Evolutionary conservation across 305 asterid genomes (phyloP).

Genomic region (Solanum chacoense): DNA sequence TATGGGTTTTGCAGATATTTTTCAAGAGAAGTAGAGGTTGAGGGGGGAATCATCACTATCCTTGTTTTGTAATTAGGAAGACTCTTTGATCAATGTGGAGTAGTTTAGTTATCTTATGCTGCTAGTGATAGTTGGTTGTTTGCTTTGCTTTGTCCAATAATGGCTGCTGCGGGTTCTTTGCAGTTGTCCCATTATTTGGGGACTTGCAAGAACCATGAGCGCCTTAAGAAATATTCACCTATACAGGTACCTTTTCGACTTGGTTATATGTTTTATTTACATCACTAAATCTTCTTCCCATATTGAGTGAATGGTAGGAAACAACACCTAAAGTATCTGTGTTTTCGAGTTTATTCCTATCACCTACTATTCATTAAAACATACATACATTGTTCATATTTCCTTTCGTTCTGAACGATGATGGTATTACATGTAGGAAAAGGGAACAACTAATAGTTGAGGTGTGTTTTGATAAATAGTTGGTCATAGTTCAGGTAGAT

Average conservation of each 20-base stretch:
- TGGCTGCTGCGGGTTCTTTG: slow-evolving; percentile 60
- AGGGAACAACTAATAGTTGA: not conserved
- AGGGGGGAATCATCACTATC: not conserved
- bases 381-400: not conserved
- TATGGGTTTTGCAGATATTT: not conserved
- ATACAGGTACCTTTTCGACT: slow-evolving; percentile 5
- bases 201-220: slow-evolving; percentile 30
- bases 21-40: not conserved
- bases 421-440: not conserved
- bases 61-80: not conserved
- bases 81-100: slow-evolving; percentile 1
- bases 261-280: slow-evolving; percentile 18
- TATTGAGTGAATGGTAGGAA: not conserved
- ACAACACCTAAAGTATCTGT: not conserved
- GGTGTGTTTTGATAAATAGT: not conserved
- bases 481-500: not conserved
- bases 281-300: not conserved
- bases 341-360: not conserved
- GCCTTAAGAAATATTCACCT: slow-evolving; percentile 10
- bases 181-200: slow-evolving; percentile 54
- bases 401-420: not conserved
- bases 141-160: slow-evolving; percentile 15
- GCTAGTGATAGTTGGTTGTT: not conserved
- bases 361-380: not conserved
- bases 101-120: slow-evolving; percentile 11